These are phyloP conservation scores for Arthromyces matolae DNA, from an alignment of 768 basidiomycete genomes.

Conservation along the genomic window DNA sequence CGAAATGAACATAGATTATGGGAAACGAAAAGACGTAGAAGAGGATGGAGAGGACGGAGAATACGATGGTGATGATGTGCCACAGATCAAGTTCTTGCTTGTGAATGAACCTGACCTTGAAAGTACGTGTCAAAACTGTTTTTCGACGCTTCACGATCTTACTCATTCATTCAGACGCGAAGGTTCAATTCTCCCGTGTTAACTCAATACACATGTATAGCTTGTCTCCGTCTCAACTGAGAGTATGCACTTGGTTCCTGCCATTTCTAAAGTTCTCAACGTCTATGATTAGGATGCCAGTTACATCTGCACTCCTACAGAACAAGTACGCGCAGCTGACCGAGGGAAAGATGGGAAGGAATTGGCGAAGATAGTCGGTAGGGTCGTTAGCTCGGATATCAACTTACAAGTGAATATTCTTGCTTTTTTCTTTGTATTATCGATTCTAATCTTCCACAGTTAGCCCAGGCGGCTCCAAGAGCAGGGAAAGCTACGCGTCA, in stretches of 20 bases:
- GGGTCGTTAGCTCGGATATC: conserved; percentile 42
- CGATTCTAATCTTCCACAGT: conserved; percentile 2
- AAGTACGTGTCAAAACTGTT: conserved; percentile 37
- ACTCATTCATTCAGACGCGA: conserved; percentile 41
- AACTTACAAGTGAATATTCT: too few relatives aligned
- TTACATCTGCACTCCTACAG: conserved; percentile 38
- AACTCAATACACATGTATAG: conserved; percentile 66
- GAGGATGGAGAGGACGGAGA: conserved; percentile 33
- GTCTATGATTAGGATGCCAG: conserved; percentile 38
- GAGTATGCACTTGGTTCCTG: conserved; percentile 37
- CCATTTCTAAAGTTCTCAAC: background rate
- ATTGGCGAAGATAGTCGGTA: conserved; percentile 42
- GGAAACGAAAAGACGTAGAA: conserved; percentile 27
- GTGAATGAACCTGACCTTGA: conserved; percentile 64
- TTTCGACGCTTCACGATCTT: background rate
- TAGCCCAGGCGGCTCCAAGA: conserved; percentile 7
- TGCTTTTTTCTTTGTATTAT: background rate
- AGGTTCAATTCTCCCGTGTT: conserved; percentile 49
- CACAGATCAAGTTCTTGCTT: conserved; percentile 48
- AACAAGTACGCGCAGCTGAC: conserved; percentile 38
- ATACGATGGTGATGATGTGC: conserved; percentile 40
- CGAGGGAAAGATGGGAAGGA: conserved; percentile 36
- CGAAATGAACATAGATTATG: conserved; percentile 39
- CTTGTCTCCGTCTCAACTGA: conserved; percentile 60
- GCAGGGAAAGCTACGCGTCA: conserved; percentile 22